A percentile compares a stretch with the other conserved stretches of the same genome.
phyloP scores from a whole-genome alignment of 345 rosid genomes.

The Rhodamnia argentea region DNA sequence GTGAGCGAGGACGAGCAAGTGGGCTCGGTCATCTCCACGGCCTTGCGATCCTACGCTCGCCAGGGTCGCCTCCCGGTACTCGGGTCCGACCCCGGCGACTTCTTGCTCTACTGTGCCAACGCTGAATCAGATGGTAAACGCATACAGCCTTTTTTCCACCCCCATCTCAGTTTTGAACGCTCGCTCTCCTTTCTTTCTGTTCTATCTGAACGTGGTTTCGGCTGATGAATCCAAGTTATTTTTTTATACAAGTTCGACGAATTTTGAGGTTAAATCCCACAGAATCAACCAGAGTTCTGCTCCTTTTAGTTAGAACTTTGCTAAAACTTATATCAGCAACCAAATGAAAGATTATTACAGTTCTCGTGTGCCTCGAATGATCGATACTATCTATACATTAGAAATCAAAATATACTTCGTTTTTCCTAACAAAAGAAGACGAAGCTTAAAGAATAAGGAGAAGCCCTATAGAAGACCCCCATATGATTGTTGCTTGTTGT shows the following conservation, averaged over 20 bases:
- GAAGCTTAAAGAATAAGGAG: neutral
- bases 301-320: neutral
- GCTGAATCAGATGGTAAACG: slow-evolving; percentile 28
- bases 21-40: slow-evolving; percentile 62
- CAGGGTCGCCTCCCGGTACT: slow-evolving; percentile 90
- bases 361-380: neutral
- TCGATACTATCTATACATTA: neutral
- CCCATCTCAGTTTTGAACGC: neutral
- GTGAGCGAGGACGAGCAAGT: slow-evolving; percentile 73
- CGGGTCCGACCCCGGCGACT: slow-evolving; percentile 64
- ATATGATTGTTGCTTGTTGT: neutral
- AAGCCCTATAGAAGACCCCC: neutral
- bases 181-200: neutral
- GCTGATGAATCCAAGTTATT: neutral
- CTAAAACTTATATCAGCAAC: neutral
- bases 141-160: neutral
- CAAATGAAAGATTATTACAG: neutral
- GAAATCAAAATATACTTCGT: neutral
- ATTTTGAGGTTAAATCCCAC: neutral
- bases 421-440: neutral
- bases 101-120: slow-evolving; percentile 65
- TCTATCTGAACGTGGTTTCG: neutral
- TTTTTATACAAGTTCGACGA: neutral
- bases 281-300: neutral
- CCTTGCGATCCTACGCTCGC: slow-evolving; percentile 78